Conservation (phyloP, 2,329 filamentous ascomycete genomes). For the Phyllosticta capitalensis region DNA sequence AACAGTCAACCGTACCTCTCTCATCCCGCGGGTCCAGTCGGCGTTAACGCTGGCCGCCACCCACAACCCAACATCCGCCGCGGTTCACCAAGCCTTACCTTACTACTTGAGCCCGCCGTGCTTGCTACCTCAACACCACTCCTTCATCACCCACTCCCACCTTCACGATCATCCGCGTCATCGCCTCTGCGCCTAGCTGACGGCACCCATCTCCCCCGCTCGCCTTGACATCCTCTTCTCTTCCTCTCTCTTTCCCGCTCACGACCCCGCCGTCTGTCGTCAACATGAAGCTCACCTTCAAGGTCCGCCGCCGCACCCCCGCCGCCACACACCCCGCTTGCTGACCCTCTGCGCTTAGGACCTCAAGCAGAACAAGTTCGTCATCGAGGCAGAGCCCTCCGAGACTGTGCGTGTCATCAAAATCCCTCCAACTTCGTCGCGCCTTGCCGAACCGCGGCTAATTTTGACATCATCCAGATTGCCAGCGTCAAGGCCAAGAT, state of each 20-base stretch:
- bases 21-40: not conserved
- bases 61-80: not conserved
- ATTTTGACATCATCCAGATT: conserved; percentile 48
- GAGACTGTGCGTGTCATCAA: conserved; percentile 58
- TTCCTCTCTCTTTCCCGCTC: conserved; percentile 12
- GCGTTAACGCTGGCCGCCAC: not conserved
- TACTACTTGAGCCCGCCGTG: not conserved
- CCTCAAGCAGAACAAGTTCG: conserved; percentile 97
- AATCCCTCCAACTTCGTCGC: conserved; percentile 14
- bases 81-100: not conserved
- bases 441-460: conserved; percentile 5
- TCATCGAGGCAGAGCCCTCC: conserved; percentile 85
- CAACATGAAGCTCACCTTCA: conserved; percentile 63
- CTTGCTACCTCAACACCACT: not conserved
- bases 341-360: conserved; percentile 50
- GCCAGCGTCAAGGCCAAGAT: conserved; percentile 90
- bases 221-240: conserved; percentile 1
- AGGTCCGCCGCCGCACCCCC: conserved; percentile 35
- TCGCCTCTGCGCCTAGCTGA: not conserved
- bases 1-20: too few relatives aligned
- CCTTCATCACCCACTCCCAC: not conserved
- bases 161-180: not conserved
- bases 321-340: not conserved
- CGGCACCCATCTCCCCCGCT: not conserved
- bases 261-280: conserved; percentile 14